These are phyloP conservation scores for Epicoccum nigrum DNA, from an alignment of 2,329 filamentous ascomycete species.

Conservation along the genomic window DNA sequence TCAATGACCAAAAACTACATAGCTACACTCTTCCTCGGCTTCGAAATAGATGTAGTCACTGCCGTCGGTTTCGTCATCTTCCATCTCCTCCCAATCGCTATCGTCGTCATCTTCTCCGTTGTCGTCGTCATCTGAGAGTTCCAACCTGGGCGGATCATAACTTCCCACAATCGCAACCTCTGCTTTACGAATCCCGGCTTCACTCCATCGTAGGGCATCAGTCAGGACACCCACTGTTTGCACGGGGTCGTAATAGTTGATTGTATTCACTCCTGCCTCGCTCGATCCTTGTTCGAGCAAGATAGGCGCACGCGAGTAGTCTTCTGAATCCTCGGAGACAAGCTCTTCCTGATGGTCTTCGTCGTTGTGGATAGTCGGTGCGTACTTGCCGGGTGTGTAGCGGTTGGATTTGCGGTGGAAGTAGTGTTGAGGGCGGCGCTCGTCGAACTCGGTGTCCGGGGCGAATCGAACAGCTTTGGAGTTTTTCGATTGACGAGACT, in stretches of 20 bases:
- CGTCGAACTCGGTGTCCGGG: conserved; percentile 29
- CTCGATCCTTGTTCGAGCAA: conserved; percentile 5
- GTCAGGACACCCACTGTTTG: conserved; percentile 8
- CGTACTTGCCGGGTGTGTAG: conserved; percentile 40
- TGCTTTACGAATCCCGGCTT: conserved; percentile 3
- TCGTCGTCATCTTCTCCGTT: conserved; percentile 19
- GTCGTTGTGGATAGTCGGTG: conserved; percentile 3
- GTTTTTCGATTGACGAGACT: conserved; percentile 7
- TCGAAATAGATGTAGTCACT: conserved; percentile 26
- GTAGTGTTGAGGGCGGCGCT: conserved; percentile 30
- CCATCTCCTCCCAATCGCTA: conserved; percentile 34
- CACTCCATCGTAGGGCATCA: conserved; percentile 7
- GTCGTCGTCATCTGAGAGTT: conserved; percentile 3
- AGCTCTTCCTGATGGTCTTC: conserved; percentile 17
- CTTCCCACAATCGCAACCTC: conserved; percentile 13
- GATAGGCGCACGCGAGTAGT: conserved; percentile 19
- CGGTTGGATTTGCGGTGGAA: conserved; percentile 35
- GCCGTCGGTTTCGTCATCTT: conserved; percentile 19
- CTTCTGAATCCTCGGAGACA: conserved; percentile 29
- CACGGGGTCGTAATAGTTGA: conserved; percentile 2
- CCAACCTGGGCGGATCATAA: conserved; percentile 3
- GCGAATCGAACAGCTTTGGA: conserved; percentile 26
- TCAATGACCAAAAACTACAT: conserved; percentile 28
- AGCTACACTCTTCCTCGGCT: conserved; percentile 26
- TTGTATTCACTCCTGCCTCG: not conserved